These are phyloP conservation scores for Alternaria sp. DNA, from an alignment of 2,329 filamentous ascomycete species.

Conservation along the genomic window DNA sequence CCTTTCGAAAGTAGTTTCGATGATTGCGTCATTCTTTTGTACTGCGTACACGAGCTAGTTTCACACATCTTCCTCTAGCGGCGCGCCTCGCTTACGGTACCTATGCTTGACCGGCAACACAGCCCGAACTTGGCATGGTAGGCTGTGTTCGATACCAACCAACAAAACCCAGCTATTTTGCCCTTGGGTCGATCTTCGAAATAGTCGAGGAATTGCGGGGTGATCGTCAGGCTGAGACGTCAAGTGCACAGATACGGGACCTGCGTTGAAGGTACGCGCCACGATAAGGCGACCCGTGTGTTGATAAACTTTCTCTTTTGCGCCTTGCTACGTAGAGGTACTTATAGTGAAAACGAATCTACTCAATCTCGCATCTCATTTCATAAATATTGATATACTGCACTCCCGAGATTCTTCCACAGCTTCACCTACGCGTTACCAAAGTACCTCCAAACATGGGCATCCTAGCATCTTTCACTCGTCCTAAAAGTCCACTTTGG, in stretches of 20 bases:
- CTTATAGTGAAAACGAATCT: background rate
- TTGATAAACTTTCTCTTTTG: background rate
- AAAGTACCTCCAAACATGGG: constrained; percentile 3
- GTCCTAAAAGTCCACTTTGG: constrained; percentile 14
- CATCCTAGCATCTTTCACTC: constrained; percentile 4
- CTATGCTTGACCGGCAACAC: background rate
- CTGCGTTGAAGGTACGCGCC: background rate
- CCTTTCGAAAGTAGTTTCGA: background rate
- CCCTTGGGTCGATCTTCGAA: background rate
- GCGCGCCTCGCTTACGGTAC: background rate
- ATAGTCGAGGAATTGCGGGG: background rate
- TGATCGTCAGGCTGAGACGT: background rate
- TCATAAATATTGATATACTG: background rate
- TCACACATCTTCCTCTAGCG: background rate
- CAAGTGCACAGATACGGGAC: background rate
- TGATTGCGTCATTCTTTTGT: background rate
- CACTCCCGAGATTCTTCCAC: background rate
- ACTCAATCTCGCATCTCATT: background rate
- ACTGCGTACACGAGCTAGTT: background rate
- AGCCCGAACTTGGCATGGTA: background rate
- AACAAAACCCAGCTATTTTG: background rate
- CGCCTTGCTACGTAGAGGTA: background rate
- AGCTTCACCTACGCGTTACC: background rate
- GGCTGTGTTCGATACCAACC: background rate
- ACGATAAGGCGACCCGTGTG: background rate